Base-by-base conservation (phyloP, 163 green algal species). In the Chlorella variabilis region DNA sequence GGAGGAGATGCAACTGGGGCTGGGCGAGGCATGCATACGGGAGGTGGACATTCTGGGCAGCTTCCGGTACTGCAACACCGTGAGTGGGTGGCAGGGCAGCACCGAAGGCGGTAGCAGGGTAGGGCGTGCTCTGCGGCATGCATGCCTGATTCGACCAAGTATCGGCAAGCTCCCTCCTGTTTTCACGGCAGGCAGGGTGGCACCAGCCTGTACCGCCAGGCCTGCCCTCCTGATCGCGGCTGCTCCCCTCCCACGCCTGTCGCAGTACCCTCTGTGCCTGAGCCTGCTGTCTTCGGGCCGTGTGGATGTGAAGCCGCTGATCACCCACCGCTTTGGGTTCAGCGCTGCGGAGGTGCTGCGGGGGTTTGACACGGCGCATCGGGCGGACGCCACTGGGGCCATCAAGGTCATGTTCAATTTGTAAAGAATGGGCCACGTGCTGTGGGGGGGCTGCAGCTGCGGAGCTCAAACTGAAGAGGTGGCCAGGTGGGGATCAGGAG, bases 351-450 rank as follows among this genome's bases (percentile, higher is more conserved):
- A 84, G 13, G 85, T 94, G 59, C 49, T 67, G n/a, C 42, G 85
- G 6, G 90, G 82, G 7, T 94, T 95, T 79, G 84, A 91, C 18
- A 87, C 75, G 15, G 91, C 89, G 25, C 82, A 87, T 18, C 54
- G 67, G n/a, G 85, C 88, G 18, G 84, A 82, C 17, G 34, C 91
- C 27, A 89, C 86, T 4, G 70, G 75, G 9, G 91, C 90, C 18
- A 88, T 94, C 58, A 95, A 94, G 63, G 90, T 95, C n/a, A 94
- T 94, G 89, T 94, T 95, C 77, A 87, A 90, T 20, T 41, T 93
- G 77, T 67, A 27, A 67, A 62, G 51, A 25, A 62, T 31, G 51
- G 7, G 51, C 42, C 42, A 51, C 8, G 9, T 8, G 42, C 42
- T 51, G 42, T n/a, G n/a, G n/a, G n/a, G n/a, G n/a, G n/a, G n/a